Base-by-base conservation (phyloP, 257 asterid genomes). In the Lavandula angustifolia region DNA sequence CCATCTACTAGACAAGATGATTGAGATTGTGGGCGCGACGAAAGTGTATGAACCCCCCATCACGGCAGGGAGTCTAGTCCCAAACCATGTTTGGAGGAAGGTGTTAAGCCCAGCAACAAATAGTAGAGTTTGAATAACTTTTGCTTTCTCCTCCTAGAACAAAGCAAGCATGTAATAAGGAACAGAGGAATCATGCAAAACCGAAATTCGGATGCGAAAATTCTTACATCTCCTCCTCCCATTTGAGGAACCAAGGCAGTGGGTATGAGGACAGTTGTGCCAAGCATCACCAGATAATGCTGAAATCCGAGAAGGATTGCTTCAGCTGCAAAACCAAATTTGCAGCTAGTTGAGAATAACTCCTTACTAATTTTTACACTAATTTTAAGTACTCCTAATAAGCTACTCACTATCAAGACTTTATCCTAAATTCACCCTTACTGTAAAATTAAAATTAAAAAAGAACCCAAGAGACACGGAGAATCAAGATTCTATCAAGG, bases 221-320 rank as follows among this genome's bases (percentile, higher is more conserved):
- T 31, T 42, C 92, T 83, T 69, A 89, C 95, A 47, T 83, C 80
- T 83, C 95, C 94, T 68, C 97, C 97, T 74, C 97, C 97, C 97
- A 89, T 89, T 75, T 89, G 97, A 74, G 95, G 95, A 73, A 89
- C 97, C 50, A 89, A 71, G 9, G 94, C 94, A 8, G 89, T 75
- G 9, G 97, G 91, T 60, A 89, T 89, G 60, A 89, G 76, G 72
- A 87, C 95, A 3, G 87, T 75, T 9, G 97, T 87, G 55, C 91
- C 94, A 9, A 89, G 95, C 89, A 89, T 85, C 55, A 89, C 97
- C 37, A 89, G 51, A 75, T 89, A 89, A 70, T 89, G 95, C 54
- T 89, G 97, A 70, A 89, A 89, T 1, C 95, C 97, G 13, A 89
- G 95, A 62, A 89, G 92, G 63, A 89, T 89, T 5, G 97, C 95